Evolutionary conservation across 2,329 filamentous ascomycete species (phyloP), one percentile per base, ranked within the genome.

Genomic region (Akanthomyces dipterigenus): DNA sequence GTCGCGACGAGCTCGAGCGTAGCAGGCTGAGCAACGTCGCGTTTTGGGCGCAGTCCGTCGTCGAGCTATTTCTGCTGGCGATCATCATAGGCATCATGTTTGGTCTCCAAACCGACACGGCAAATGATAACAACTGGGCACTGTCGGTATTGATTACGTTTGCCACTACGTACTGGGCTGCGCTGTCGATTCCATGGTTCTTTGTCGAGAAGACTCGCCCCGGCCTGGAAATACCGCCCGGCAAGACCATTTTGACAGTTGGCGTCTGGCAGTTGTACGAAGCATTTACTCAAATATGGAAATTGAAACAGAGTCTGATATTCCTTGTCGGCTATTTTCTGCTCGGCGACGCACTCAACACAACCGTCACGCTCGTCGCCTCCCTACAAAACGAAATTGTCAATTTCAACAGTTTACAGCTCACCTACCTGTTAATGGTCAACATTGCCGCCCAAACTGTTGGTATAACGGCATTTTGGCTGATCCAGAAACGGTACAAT

Each of bases 311-410:
- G 71, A 86, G 81, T 63, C 70, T 89, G 31, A 75, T 87, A 18
- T 89, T 88, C 69, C 78, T 89, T 0, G 78, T 85, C 48, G 84
- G 82, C 3, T 89, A 88, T 68, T 89, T 89, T 69, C 75, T 89
- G 2, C 79, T 89, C 0, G 86, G 85, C n/a, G 87, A 89, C 70
- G 85, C 82, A 1, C 76, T 89, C 31, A 88, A 88, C 70, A 89
- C 87, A 88, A 88, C 86, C 0, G 84, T 88, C 8, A 89, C 87
- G 0, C 85, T 89, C 20, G 84, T 89, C 36, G 78, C 75, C 1
- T 89, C 85, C 0, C 71, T 88, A 5, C 87, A 89, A 67, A 88
- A 88, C 66, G 77, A 77, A 36, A 80, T 88, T 4, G 84, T 88
- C 3, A 76, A 78, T 6, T 89, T 88, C 71, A 84, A 87, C 67